Evolutionary conservation across 2,329 filamentous ascomycete genomes (phyloP), one percentile per base, ranked within the genome.

Genomic region (Apiospora phragmitis): DNA sequence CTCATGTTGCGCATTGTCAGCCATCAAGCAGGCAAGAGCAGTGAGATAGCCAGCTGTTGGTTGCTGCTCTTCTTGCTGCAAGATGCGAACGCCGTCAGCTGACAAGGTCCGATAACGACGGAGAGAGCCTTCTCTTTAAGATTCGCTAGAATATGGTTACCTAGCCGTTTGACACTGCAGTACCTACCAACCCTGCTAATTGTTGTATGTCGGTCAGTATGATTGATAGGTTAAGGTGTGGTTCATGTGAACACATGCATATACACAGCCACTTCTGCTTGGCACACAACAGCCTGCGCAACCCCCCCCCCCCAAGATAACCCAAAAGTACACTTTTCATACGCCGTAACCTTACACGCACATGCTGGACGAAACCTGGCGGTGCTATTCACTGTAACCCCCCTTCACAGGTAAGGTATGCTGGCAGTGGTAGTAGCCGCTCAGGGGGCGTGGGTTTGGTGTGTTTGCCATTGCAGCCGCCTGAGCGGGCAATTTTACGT

Each of bases 241-340:
- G 51, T 59, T 59, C 51, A 59, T 59, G 29, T 59, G 51, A 59
- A 59, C 29, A 59, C 29, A 59, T 55, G 26, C 49, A 62, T n/a
- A 38, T 62, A 62, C 55, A 62, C 55, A 62, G 55, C 55, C 55
- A 62, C 55, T 35, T n/a, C 32, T 38, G 32, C 32, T 62, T 62
- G 55, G 29, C 55, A 38, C 32, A 62, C 55, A 38, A 24, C 55
- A 62, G 32, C 43, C 43, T 47, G 21, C 9, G 43, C 43, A 47
- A 47, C n/a, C 43, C n/a, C 21, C 18, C 43, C 43, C 43, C 43
- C 18, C 7, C 43, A 21, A 9, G 43, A 3, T n/a, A 9, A n/a
- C 18, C 18, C 55, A 62, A 59, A 59, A 59, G 51, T 59, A 29
- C 51, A 59, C 51, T 35, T 59, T 59, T 59, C 18, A 21, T 9